Base-by-base conservation (phyloP, 805 yeast genomes). In the Candida endomychidarum region DNA sequence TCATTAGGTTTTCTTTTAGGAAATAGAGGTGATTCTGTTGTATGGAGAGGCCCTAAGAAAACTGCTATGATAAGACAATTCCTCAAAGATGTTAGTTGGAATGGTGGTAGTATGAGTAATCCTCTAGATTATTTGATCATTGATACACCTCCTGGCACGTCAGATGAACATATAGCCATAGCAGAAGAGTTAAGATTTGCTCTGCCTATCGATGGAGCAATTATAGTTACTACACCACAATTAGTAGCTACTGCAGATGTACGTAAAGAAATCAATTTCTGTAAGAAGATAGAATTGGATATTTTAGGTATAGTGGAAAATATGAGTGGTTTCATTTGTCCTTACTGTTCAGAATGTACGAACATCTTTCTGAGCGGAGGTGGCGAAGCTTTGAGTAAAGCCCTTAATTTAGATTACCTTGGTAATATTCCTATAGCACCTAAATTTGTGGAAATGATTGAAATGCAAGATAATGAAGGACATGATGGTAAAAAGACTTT, bases 131-230 rank as follows among this genome's bases (percentile, higher is more conserved):
- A 86, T 56, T 63, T 91, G 41, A 64, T 93, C 22, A 89, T 93
- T 5, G 99, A 93, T 58, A 93, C 99, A 0, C 99, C 99, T 1
- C 99, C 99, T 0, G 99, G 99, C 0, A 93, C 99, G 0, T 85
- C 96, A 0, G 99, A 93, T 61, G 99, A 93, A 59, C 99, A 93
- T 59, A 93, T 93, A 26, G 89, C 96, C 3, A 84, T 95, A 26
- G 97, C 97, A 4, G 98, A 93, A 56, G 95, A 89, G 60, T 70
- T 93, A 28, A 65, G 83, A 41, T 74, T 65, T 57, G 80, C 81
- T 1, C 72, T 73, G 19, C 88, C 91, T 2, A 53, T 67, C 3
- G 96, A 88, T 52, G 98, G 98, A 0, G 96, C 96, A 1, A 81
- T 93, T 0, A 77, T 93, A 2, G 99, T 93, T 5, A 93, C 99